Percentiles rank a stretch among this genome's conserved stretches.
Evolutionary conservation across 768 basidiomycete genomes (phyloP).

Genomic region (Ramaria rubella): DNA sequence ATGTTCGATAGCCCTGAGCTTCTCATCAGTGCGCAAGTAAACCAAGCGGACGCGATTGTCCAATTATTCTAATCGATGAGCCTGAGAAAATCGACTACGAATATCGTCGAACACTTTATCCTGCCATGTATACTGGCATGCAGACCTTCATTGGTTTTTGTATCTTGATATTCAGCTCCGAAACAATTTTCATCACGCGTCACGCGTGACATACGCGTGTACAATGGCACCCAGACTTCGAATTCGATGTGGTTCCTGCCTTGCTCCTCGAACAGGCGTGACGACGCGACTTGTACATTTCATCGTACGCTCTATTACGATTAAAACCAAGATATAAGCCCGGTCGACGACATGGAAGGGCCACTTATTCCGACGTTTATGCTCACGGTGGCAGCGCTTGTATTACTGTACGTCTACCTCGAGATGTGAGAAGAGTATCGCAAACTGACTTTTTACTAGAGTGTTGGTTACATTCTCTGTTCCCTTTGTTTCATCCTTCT

Average conservation of each 20-base stretch:
- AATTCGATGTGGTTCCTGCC: not conserved
- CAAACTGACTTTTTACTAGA: slow-evolving; percentile 9
- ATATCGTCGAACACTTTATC: too few species aligned
- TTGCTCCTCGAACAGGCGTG: not conserved
- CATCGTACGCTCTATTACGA: not conserved
- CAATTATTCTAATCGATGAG: too few species aligned
- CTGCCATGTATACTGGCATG: too few species aligned
- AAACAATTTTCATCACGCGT: too few species aligned
- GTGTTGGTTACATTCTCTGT: slow-evolving; percentile 20
- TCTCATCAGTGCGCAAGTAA: too few species aligned
- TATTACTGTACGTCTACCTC: slow-evolving; percentile 3
- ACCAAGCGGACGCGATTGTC: too few species aligned
- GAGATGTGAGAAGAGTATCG: not conserved
- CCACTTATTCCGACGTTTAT: slow-evolving; percentile 8
- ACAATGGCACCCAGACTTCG: too few species aligned
- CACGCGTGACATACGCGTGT: too few species aligned
- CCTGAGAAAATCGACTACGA: too few species aligned
- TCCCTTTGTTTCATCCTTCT: slow-evolving; percentile 18
- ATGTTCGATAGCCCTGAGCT: too few species aligned
- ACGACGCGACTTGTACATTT: not conserved
- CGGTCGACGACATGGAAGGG: not conserved
- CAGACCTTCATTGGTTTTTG: too few species aligned
- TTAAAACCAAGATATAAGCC: not conserved
- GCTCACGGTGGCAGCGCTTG: slow-evolving; percentile 5
- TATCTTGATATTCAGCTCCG: too few species aligned